Evolutionary conservation across 2,329 filamentous ascomycete species (phyloP).

Genomic region (Stachybotrys chartarum): DNA sequence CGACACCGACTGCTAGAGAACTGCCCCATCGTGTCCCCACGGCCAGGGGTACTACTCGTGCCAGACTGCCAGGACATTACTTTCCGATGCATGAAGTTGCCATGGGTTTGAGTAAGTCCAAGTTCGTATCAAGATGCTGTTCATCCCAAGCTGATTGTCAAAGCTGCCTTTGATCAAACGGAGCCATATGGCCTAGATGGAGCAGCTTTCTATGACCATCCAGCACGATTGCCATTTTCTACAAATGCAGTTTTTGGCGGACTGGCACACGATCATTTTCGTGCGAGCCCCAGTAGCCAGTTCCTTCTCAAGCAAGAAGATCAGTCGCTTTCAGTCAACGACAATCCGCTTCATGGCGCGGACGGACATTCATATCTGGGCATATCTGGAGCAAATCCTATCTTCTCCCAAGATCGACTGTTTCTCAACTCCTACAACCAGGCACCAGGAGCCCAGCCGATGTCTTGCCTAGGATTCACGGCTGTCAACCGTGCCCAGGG

Average conservation of each 20-base stretch:
- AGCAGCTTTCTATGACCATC: conserved; percentile 20
- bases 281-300: conserved; percentile 12
- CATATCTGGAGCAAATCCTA: conserved; percentile 21
- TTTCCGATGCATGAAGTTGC: conserved; percentile 3
- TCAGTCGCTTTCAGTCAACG: conserved; percentile 9
- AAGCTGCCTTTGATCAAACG: conserved; percentile 17
- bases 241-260: conserved; percentile 3
- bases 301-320: conserved; percentile 19
- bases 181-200: conserved; percentile 23
- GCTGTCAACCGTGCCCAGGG: conserved; percentile 17
- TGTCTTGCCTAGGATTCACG: conserved; percentile 20
- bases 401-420: conserved; percentile 23
- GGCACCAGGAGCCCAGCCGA: conserved; percentile 9
- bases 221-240: conserved; percentile 20
- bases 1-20: conserved; percentile 22
- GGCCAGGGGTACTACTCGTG: conserved; percentile 13
- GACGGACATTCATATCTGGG: conserved; percentile 17
- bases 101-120: conserved; percentile 4
- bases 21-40: conserved; percentile 14
- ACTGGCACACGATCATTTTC: conserved; percentile 18
- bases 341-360: conserved; percentile 12
- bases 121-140: not conserved
- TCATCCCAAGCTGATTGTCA: conserved; percentile 5
- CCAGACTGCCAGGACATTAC: conserved; percentile 9
- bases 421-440: conserved; percentile 19